Evolutionary conservation across 495 filamentous ascomycete genomes (phyloP).

Genomic region (Talaromyces adpressus): DNA sequence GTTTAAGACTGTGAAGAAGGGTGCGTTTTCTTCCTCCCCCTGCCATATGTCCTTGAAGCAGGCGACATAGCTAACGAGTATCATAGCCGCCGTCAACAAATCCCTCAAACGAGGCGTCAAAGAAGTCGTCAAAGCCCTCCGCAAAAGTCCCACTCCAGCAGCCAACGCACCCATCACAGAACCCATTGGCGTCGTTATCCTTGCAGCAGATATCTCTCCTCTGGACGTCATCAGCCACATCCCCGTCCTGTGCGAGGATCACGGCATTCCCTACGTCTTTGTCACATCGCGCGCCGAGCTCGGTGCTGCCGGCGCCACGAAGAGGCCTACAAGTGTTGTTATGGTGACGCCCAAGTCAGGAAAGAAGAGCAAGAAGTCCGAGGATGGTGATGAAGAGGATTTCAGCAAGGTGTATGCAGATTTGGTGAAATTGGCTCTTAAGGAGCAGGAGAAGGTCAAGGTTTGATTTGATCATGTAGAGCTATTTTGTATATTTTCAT

Average conservation of each 20-base stretch:
- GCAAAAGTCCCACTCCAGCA: slow-evolving; percentile 64
- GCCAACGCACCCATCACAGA: slow-evolving; percentile 43
- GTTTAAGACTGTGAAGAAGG: slow-evolving; percentile 86
- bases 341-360: slow-evolving; percentile 63
- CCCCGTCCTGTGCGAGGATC: slow-evolving; percentile 94
- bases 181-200: slow-evolving; percentile 71
- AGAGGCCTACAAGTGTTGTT: slow-evolving; percentile 90
- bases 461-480: slow-evolving; percentile 22
- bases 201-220: slow-evolving; percentile 94
- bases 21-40: slow-evolving; percentile 40
- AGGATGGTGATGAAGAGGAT: slow-evolving; percentile 51
- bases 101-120: slow-evolving; percentile 95
- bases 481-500: neutral
- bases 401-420: slow-evolving; percentile 68
- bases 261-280: slow-evolving; percentile 90
- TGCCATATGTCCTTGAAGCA: neutral
- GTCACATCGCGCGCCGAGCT: slow-evolving; percentile 82
- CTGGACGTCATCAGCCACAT: slow-evolving; percentile 98
- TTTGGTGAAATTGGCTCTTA: slow-evolving; percentile 64
- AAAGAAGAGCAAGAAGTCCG: slow-evolving; percentile 44
- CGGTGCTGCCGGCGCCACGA: slow-evolving; percentile 83
- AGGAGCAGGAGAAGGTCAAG: slow-evolving; percentile 50
- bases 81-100: slow-evolving; percentile 80
- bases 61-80: slow-evolving; percentile 14
- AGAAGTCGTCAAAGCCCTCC: slow-evolving; percentile 94